These are phyloP conservation scores for Termitomyces sp. DNA, from an alignment of 768 basidiomycete genomes.

Conservation along the genomic window DNA sequence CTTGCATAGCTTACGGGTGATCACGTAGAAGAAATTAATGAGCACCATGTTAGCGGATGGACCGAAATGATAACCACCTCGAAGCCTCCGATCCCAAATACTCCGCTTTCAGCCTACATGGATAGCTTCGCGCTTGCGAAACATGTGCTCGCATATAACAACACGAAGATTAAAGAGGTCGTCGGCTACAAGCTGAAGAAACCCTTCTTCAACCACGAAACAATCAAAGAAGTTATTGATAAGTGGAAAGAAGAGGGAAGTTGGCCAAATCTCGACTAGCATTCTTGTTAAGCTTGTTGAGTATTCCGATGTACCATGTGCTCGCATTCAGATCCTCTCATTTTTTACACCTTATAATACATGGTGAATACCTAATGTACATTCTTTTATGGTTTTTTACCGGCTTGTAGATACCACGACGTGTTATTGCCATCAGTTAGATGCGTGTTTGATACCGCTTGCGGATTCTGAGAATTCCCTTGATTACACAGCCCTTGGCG, in stretches of 20 bases:
- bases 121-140: conserved; percentile 67
- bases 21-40: conserved; percentile 77
- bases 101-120: conserved; percentile 75
- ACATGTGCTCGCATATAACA: conserved; percentile 61
- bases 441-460: background rate
- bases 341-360: conserved; percentile 1
- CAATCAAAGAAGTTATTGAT: conserved; percentile 65
- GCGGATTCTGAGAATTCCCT: background rate
- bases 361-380: conserved; percentile 1
- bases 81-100: conserved; percentile 63
- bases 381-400: background rate
- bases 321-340: conserved; percentile 5
- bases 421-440: background rate
- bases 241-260: conserved; percentile 74
- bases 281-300: background rate
- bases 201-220: conserved; percentile 57
- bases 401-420: background rate
- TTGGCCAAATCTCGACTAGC: conserved; percentile 39
- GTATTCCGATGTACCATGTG: conserved; percentile 1
- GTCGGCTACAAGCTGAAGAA: conserved; percentile 60
- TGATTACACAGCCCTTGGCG: background rate
- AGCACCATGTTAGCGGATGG: conserved; percentile 78
- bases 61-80: conserved; percentile 72
- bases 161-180: conserved; percentile 68
- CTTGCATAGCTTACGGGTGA: conserved; percentile 61